Conservation (phyloP, 257 asterid species). For the Solanum gracilifrons region DNA sequence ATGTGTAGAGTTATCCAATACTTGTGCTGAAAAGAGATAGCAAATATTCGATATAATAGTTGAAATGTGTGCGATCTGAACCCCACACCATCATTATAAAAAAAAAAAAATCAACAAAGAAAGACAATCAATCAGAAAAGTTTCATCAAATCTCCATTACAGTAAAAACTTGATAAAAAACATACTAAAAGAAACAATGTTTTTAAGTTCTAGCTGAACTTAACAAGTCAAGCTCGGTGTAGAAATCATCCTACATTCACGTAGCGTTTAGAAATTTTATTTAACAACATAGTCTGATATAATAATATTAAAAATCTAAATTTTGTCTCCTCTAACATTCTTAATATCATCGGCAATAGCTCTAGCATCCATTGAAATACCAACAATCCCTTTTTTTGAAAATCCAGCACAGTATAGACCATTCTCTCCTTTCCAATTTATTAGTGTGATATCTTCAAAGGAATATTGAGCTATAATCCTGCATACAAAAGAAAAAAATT, state of each 20-base stretch:
- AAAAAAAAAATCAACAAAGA: neutral
- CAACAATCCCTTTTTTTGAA: too few relatives aligned
- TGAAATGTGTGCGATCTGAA: too few relatives aligned
- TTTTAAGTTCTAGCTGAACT: neutral
- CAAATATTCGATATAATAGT: neutral
- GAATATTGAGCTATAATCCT: too few relatives aligned
- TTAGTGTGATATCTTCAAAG: too few relatives aligned
- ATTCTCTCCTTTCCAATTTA: too few relatives aligned
- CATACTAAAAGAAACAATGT: neutral
- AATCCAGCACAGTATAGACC: too few relatives aligned
- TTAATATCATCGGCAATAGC: too few relatives aligned
- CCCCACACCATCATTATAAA: neutral
- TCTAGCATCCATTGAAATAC: too few relatives aligned
- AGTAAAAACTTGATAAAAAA: neutral
- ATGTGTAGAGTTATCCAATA: neutral
- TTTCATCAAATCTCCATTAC: neutral
- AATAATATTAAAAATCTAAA: neutral
- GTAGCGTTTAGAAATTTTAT: too few relatives aligned
- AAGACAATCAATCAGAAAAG: neutral
- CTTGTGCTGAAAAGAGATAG: neutral
- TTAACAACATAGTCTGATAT: neutral
- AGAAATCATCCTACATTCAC: too few relatives aligned
- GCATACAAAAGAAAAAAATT: too few relatives aligned
- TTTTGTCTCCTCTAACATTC: neutral
- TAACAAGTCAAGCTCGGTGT: too few relatives aligned